Base-by-base conservation (phyloP, 768 basidiomycete genomes). In the Pisolithus marmoratus region DNA sequence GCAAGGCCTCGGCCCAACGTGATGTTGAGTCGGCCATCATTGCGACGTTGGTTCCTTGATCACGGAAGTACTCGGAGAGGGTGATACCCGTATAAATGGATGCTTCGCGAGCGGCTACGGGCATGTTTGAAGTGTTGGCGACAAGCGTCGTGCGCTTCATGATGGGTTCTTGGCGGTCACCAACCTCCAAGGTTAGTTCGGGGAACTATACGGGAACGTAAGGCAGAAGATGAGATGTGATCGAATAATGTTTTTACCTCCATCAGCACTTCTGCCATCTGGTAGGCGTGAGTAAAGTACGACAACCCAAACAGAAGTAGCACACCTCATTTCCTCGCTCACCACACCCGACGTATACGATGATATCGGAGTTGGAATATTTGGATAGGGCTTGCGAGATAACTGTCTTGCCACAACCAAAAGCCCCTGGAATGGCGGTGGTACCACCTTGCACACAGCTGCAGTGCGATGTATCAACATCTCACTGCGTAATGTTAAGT, bases 1-100 rank as follows among this genome's bases (percentile, higher is more conserved):
- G 93, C 43, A 99, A 74, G 19, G 96, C 96, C 67, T 99, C 96
- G 26, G 96, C 96, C 96, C 96, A 99, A 60, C 96, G 94, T 20
- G 93, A 95, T 0, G 95, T 97, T 5, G 93, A 95, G 70, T 98
- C 95, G 36, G 94, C 95, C 94, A 98, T 97, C 95, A 98, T 97
- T 43, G 95, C 85, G 38, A 98, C 95, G 63, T 98, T 94, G 64
- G 79, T 84, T 19, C 96, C 96, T 70, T 98, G 96, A 70, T 99
- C 96, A 72, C 96, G 90, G 88, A 96, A 98, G 74, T 98, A 98
- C 65, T 99, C 96, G 23, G 96, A 94, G 20, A 98, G 83, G 1
- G 96, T 98, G 72, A 98, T 98, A 61, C 96, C 96, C 49, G 96
- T 99, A 73, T 99, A 99, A 67, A 99, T 98, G 19, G 95, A 97